Percentiles rank a stretch among this genome's conserved stretches.
phyloP scores from a whole-genome alignment of 441 rosid species.

The Adansonia gregorii region DNA sequence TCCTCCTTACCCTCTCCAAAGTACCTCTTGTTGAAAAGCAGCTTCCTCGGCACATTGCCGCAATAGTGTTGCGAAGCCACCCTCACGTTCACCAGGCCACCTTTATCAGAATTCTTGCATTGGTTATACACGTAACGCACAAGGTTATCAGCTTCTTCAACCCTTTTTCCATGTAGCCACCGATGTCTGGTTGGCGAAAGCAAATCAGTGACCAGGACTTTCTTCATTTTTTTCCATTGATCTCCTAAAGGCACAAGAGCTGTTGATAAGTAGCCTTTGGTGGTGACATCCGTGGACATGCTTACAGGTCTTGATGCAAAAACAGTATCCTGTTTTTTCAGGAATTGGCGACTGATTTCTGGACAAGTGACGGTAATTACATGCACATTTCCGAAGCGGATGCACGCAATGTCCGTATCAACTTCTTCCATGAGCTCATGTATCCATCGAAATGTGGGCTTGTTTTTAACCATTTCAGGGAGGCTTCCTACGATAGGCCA shows the following conservation, averaged over 20 bases:
- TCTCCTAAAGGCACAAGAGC: constrained; percentile 40
- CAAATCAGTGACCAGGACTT: constrained; percentile 41
- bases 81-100: constrained; percentile 42
- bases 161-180: constrained; percentile 35
- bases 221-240: constrained; percentile 70
- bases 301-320: constrained; percentile 47
- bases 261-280: constrained; percentile 42
- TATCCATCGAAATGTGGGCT: constrained; percentile 50
- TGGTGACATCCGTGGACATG: constrained; percentile 28
- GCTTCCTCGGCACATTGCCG: constrained; percentile 49
- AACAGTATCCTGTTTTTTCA: constrained; percentile 45
- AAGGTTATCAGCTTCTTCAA: constrained; percentile 57
- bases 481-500: constrained; percentile 53
- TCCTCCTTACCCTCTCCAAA: constrained; percentile 47
- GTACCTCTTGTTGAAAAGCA: constrained; percentile 46
- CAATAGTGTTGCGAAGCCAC: constrained; percentile 40
- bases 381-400: constrained; percentile 44
- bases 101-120: constrained; percentile 20
- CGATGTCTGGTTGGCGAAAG: constrained; percentile 36
- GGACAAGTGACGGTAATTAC: constrained; percentile 52
- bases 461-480: constrained; percentile 32
- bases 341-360: constrained; percentile 40
- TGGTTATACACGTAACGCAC: constrained; percentile 40
- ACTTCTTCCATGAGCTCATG: constrained; percentile 44
- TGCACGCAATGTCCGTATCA: constrained; percentile 47